Base-by-base conservation (phyloP, 2,329 filamentous ascomycete genomes). In the Monosporascus sp. region DNA sequence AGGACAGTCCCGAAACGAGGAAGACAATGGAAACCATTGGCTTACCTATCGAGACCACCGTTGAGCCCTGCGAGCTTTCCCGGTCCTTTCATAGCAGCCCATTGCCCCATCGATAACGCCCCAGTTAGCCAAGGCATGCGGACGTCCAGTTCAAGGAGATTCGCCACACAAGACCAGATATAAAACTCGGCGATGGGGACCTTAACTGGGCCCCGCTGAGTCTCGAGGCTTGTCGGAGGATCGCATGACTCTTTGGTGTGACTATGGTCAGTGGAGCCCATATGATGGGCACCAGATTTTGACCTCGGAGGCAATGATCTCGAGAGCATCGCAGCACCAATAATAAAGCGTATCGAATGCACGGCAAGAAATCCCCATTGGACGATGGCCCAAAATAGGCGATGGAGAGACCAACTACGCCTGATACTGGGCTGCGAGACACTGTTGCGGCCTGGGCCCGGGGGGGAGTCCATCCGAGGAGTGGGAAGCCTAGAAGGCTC, bases 101-200 rank as follows among this genome's bases (percentile, higher is more conserved):
- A 86, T 72, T 94, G 90, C 61, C 87, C 70, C 71, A 96, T 81
- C 53, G 88, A 88, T 55, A 94, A 70, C 61, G 82, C 75, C 67
- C 90, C 90, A 66, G 79, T 80, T 53, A 96, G 80, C 93, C 93
- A 97, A 58, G 93, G 93, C 90, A 96, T 96, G 71, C 90, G 88
- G 60, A 76, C 71, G 61, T 87, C 79, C 66, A 96, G 72, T 76
- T 91, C 85, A 61, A 91, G 73, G 57, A 96, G 72, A 68, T 83
- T 85, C 57, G 85, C 85, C 53, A 87, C 70, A 71, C 88, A 89
- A 63, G 84, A 77, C 85, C 89, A 96, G 50, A 90, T 69, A 63
- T 82, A 83, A 79, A 94, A 96, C 60, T 81, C 80, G 56, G 94
- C 74, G 61, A 97, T 80, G 50, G 90, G 87, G 54, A 78, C 79